These are phyloP conservation scores for Bryoerythrophyllum caledonicum DNA, from an alignment of 225 moss, liverwort and hornwort genomes.

Conservation along the genomic window DNA sequence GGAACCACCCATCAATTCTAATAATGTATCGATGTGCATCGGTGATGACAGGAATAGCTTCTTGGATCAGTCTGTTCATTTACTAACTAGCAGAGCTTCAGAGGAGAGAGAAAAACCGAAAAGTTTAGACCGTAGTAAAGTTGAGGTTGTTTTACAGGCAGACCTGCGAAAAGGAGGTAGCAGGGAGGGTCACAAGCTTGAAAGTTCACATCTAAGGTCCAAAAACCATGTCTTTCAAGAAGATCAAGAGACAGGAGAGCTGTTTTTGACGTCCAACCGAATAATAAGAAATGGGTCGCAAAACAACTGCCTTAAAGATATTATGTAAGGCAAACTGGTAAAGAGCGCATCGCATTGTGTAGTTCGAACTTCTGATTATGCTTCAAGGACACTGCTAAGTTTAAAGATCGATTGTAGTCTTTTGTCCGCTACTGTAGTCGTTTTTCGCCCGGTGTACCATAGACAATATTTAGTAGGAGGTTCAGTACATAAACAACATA, in stretches of 20 bases:
- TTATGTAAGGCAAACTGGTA: constrained; percentile 18
- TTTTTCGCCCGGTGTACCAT: not conserved
- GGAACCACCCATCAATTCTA: constrained; percentile 25
- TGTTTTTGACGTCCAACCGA: constrained; percentile 36
- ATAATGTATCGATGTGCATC: constrained; percentile 9
- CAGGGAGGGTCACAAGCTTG: constrained; percentile 32
- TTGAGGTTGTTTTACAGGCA: constrained; percentile 39
- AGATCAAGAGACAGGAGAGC: constrained; percentile 59
- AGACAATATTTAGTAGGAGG: not conserved
- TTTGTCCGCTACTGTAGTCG: not conserved
- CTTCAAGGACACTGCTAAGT: not conserved
- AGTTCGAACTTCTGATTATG: constrained; percentile 10
- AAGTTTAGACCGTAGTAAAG: constrained; percentile 34
- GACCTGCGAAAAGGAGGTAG: constrained; percentile 39
- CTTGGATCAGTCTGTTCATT: constrained; percentile 17
- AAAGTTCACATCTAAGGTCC: constrained; percentile 13
- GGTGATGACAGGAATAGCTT: constrained; percentile 25
- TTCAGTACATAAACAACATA: not conserved
- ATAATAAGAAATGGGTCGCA: constrained; percentile 16
- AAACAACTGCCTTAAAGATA: constrained; percentile 7
- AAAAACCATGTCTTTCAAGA: constrained; percentile 38
- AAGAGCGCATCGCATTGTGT: constrained; percentile 5
- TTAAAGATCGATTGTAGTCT: not conserved
- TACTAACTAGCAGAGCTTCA: constrained; percentile 12
- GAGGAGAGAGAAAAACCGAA: constrained; percentile 22